Base-by-base conservation (phyloP, 441 rosid species). In the Erodium moschatum region DNA sequence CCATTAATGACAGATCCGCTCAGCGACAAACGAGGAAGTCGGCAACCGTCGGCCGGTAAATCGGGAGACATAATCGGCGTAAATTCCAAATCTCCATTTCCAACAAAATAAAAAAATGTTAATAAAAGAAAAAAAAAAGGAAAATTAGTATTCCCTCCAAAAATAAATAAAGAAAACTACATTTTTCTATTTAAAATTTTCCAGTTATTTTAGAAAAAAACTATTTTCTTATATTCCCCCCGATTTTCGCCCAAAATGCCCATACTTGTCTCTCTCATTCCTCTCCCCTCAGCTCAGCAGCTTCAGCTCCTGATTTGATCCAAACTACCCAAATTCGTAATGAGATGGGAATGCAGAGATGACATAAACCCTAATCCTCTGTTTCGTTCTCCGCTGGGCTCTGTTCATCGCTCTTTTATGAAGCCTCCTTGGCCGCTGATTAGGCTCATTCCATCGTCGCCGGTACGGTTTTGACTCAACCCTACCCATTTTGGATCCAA, bases 1-100 rank as follows among this genome's bases (percentile, higher is more conserved):
- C n/a, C 62, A 63, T 8, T 11, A 10, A 68, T 74, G 76, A 66
- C 78, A 70, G 75, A 71, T 79, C 83, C 58, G 74, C 71, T 74
- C 64, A 66, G 83, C 80, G 89, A 86, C 89, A 87, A 76, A 71
- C 66, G 66, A 46, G 74, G 84, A 71, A 81, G 89, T 76, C 87
- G 86, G 89, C 87, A 77, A 82, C 8, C 79, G 89, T 88, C 89
- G 89, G 87, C 85, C 89, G 86, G 77, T 70, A 73, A 74, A 60
- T 72, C 67, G 78, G 77, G 75, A 77, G 81, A 68, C 74, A 74
- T 29, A n/a, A 77, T 72, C 79, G 81, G 80, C 76, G 73, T 62
- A 76, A 33, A 33, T 33, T 33, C 38, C 38, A 33, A 33, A 33
- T 33, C 38, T 33, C 4, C 38, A 33, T 33, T 33, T 33, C 38